Evolutionary conservation across 305 asterid genomes (phyloP).

Genomic region (Fraxinus velutina): DNA sequence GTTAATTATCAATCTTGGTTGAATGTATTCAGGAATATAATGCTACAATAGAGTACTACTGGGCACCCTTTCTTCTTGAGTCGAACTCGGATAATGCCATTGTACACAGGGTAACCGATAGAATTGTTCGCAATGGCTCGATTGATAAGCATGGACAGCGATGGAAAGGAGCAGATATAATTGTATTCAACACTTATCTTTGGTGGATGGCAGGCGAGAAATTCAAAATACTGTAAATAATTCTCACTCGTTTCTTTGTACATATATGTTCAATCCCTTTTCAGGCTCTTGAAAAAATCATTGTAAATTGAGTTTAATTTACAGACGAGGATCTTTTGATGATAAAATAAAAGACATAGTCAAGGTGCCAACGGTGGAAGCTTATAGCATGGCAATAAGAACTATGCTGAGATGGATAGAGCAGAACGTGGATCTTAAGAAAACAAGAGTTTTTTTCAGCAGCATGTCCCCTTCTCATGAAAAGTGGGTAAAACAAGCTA

Average conservation of each 20-base stretch:
- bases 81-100: conserved; percentile 64
- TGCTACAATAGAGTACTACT: conserved; percentile 61
- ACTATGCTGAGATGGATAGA: conserved; percentile 40
- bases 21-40: conserved; percentile 44
- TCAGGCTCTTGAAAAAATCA: background rate
- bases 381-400: conserved; percentile 38
- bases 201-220: conserved; percentile 62
- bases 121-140: conserved; percentile 55
- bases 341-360: conserved; percentile 29
- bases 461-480: conserved; percentile 46
- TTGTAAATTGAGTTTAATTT: background rate
- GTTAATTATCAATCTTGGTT: background rate
- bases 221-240: conserved; percentile 39
- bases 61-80: conserved; percentile 77
- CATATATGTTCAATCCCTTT: background rate
- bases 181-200: conserved; percentile 64
- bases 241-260: background rate
- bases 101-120: conserved; percentile 42
- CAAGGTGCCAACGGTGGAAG: conserved; percentile 28
- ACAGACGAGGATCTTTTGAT: conserved; percentile 34
- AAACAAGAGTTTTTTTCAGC: conserved; percentile 32
- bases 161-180: conserved; percentile 65
- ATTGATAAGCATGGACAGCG: conserved; percentile 50
- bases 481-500: conserved; percentile 24
- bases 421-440: conserved; percentile 33